phyloP scores from a whole-genome alignment of 2,329 filamentous ascomycete genomes.

The Trichophyton rubrum region DNA sequence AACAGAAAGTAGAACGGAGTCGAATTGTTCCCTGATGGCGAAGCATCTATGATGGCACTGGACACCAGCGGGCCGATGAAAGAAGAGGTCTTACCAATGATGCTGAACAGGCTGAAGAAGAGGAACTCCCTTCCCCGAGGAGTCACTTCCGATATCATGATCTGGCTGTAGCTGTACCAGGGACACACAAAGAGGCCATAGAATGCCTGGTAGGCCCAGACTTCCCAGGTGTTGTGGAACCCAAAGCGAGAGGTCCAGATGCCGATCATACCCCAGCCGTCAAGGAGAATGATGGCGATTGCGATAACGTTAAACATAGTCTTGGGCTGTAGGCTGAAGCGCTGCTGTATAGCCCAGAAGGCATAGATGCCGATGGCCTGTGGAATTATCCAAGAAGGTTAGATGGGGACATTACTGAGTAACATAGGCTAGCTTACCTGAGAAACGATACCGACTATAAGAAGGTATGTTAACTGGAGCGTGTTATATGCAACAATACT shows the following conservation, averaged over 20 bases:
- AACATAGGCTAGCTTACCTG: conserved; percentile 32
- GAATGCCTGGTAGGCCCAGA: conserved; percentile 42
- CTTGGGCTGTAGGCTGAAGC: conserved; percentile 49
- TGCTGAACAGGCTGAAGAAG: conserved; percentile 57
- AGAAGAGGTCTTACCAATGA: conserved; percentile 55
- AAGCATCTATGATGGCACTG: conserved; percentile 55
- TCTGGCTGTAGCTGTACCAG: conserved; percentile 59
- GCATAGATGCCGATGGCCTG: conserved; percentile 44
- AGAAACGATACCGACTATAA: conserved; percentile 53
- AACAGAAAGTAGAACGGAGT: conserved; percentile 51
- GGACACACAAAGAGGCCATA: conserved; percentile 56
- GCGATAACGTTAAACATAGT: conserved; percentile 57
- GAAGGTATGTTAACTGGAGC: conserved; percentile 51
- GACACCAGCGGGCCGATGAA: conserved; percentile 59
- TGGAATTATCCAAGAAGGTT: not conserved
- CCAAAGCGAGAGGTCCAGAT: conserved; percentile 44
- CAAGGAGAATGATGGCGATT: conserved; percentile 47
- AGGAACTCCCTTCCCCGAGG: conserved; percentile 56
- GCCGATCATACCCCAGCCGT: conserved; percentile 47
- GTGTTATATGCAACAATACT: conserved; percentile 53
- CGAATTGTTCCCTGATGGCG: conserved; percentile 42
- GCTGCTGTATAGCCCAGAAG: conserved; percentile 51
- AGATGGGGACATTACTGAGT: not conserved
- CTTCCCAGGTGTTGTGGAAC: conserved; percentile 43
- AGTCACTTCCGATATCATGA: conserved; percentile 58